phyloP scores from a whole-genome alignment of 305 asterid species.

The Solanum chacoense region DNA sequence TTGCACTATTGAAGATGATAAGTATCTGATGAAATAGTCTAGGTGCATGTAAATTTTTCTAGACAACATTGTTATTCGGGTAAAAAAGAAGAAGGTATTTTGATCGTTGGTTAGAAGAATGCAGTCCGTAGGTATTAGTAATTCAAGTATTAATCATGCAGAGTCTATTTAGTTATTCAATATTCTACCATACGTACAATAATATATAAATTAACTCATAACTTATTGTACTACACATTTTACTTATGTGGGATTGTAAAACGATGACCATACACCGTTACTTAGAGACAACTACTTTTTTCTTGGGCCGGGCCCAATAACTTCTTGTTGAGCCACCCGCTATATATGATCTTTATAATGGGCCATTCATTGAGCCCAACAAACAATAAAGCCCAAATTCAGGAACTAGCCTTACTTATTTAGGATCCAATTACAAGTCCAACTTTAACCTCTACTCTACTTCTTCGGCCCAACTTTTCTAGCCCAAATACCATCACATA shows the following conservation, averaged over 20 bases:
- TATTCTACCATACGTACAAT: not conserved
- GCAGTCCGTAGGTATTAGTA: not conserved
- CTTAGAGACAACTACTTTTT: not conserved
- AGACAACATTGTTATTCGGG: too few relatives aligned
- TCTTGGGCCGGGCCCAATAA: not conserved
- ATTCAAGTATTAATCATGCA: not conserved
- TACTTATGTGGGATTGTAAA: not conserved
- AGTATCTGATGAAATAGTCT: not conserved
- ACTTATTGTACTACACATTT: not conserved
- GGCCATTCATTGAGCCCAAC: not conserved
- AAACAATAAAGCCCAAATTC: not conserved
- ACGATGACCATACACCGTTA: not conserved
- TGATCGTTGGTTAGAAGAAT: not conserved
- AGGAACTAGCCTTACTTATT: not conserved
- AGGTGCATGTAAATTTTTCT: not conserved
- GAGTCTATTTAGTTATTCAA: too few relatives aligned
- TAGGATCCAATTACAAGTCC: not conserved
- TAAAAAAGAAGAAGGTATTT: too few relatives aligned
- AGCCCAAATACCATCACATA: not conserved
- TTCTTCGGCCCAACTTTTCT: not conserved
- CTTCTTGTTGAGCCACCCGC: not conserved
- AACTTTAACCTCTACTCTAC: not conserved
- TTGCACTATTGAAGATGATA: not conserved
- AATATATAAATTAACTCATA: not conserved
- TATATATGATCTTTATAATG: not conserved